Conservation (phyloP, 2,329 filamentous ascomycete species). For the Dothistroma pini region DNA sequence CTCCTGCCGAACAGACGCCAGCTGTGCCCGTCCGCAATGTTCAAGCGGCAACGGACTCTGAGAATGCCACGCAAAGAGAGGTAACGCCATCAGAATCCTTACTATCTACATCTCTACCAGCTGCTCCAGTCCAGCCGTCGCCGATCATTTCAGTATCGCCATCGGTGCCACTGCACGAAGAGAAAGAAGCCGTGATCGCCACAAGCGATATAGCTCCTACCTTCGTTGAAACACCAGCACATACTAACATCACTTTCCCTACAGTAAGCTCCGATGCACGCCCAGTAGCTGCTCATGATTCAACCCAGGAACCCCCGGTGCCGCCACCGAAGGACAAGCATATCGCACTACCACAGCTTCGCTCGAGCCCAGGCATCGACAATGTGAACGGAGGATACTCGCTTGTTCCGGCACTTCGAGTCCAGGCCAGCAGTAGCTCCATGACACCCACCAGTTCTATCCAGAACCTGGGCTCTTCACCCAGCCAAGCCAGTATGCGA, state of each 20-base stretch:
- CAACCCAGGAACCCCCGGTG: not conserved
- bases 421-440: not conserved
- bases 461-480: not conserved
- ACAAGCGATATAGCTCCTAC: conserved; percentile 2
- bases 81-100: conserved; percentile 5
- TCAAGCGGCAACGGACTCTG: not conserved
- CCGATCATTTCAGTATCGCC: conserved; percentile 1
- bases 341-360: not conserved
- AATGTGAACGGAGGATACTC: not conserved
- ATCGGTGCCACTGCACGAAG: not conserved
- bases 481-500: not conserved
- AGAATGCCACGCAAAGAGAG: conserved; percentile 1
- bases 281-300: not conserved
- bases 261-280: not conserved
- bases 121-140: conserved; percentile 4
- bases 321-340: conserved; percentile 11
- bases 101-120: not conserved
- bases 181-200: conserved; percentile 1
- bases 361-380: not conserved
- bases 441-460: not conserved
- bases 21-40: not conserved
- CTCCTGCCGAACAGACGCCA: conserved; percentile 6
- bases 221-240: not conserved
- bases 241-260: conserved; percentile 2
- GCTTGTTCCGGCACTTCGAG: not conserved